A percentile compares a stretch with the other conserved stretches of the same genome.
These are phyloP conservation scores for Chimonanthus praecox DNA, from an alignment of 164 flowering plant genomes.

Conservation along the genomic window DNA sequence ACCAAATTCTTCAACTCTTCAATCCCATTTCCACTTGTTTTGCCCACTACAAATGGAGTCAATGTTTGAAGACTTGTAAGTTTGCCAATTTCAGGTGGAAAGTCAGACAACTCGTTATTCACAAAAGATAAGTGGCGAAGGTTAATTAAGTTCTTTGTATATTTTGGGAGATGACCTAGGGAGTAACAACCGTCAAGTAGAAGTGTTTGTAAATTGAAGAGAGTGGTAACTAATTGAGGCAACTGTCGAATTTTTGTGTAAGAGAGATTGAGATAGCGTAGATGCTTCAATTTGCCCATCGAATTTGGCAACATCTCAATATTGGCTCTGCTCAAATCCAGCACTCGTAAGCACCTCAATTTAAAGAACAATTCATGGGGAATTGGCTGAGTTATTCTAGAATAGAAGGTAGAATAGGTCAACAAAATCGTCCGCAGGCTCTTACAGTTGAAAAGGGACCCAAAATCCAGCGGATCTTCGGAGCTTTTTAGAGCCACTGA, in stretches of 20 bases:
- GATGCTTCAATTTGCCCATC: conserved; percentile 10
- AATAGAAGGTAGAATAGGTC: too few relatives aligned
- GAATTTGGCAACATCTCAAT: not conserved
- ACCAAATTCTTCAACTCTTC: too few relatives aligned
- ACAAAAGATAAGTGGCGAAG: conserved; percentile 2
- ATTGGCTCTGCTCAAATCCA: not conserved
- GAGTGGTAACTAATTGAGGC: conserved; percentile 6
- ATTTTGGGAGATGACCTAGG: conserved; percentile 8
- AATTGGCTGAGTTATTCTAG: not conserved
- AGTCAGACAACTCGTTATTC: too few relatives aligned
- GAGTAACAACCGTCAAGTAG: rapidly evolving
- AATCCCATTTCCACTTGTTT: too few relatives aligned
- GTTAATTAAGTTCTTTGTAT: conserved; percentile 1
- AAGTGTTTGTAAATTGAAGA: conserved; percentile 6
- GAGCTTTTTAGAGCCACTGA: not conserved
- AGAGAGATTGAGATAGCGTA: conserved; percentile 15
- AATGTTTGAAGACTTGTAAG: not conserved
- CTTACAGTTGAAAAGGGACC: not conserved
- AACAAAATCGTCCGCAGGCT: not conserved
- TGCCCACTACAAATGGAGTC: not conserved
- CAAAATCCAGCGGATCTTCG: not conserved
- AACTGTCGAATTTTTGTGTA: not conserved
- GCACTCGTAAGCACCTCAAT: not conserved
- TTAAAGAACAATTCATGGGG: not conserved
- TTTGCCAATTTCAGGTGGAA: not conserved